Conservation (phyloP, 2,329 filamentous ascomycete genomes). For the Beauveria sp. region DNA sequence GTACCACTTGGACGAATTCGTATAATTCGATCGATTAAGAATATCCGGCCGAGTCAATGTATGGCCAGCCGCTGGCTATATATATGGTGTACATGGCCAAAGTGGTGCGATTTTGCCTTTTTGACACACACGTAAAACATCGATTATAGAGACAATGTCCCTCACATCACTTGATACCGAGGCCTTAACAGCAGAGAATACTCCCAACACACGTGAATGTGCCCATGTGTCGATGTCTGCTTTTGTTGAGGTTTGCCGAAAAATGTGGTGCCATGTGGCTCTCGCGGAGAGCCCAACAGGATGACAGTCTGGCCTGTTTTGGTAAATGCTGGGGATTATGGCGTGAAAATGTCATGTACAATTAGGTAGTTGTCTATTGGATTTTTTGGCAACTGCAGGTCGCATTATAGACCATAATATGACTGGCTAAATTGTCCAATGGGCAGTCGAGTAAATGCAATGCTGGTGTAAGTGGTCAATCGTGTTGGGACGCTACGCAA, state of each 20-base stretch:
- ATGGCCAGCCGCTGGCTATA: neutral
- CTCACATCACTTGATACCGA: neutral
- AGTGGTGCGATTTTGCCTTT: neutral
- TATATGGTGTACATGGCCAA: neutral
- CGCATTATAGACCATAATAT: too few species aligned
- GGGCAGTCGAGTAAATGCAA: neutral
- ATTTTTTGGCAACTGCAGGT: too few species aligned
- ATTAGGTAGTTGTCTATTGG: neutral
- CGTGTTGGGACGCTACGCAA: neutral
- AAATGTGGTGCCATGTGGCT: neutral
- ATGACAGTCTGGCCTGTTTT: constrained; percentile 54
- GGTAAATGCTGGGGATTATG: constrained; percentile 47
- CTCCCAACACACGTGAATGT: constrained; percentile 1
- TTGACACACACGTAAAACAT: neutral
- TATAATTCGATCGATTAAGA: neutral
- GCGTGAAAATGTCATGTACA: neutral
- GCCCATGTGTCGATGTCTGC: neutral
- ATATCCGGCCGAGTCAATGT: neutral
- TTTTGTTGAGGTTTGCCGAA: neutral
- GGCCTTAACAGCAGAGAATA: neutral
- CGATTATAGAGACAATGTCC: neutral
- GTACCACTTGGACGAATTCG: neutral
- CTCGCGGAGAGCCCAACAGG: constrained; percentile 54
- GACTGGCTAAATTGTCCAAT: neutral
- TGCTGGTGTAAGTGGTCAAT: neutral